phyloP scores from a whole-genome alignment of 75 land plant species.

The Cunninghamia lanceolata region DNA sequence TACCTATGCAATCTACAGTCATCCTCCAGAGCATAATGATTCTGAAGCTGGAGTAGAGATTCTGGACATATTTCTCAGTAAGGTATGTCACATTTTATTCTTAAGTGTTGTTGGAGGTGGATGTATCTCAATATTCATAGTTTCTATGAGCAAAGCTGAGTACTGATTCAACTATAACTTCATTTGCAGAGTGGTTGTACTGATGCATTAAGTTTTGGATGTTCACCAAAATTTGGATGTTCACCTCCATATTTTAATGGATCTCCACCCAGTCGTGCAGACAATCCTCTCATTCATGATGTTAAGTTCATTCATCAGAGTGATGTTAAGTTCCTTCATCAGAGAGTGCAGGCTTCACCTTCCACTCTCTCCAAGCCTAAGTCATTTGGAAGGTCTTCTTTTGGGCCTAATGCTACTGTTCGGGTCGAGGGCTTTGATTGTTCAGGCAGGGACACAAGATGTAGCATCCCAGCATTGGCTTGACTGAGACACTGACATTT shows the following conservation, averaged over 20 bases:
- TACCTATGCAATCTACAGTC: constrained; percentile 5
- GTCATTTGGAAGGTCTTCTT: constrained; percentile 16
- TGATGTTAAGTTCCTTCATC: constrained; percentile 46
- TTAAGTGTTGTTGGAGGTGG: background rate
- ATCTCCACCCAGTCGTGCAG: constrained; percentile 53
- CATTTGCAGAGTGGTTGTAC: constrained; percentile 31
- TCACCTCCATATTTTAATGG: constrained; percentile 57
- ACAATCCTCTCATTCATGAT: constrained; percentile 53
- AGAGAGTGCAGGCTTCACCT: constrained; percentile 19
- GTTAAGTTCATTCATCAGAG: constrained; percentile 39
- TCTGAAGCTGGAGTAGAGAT: constrained; percentile 43
- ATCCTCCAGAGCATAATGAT: background rate
- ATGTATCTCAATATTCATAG: background rate
- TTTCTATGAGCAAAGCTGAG: background rate
- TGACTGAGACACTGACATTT: constrained; percentile 7
- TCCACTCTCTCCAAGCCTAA: constrained; percentile 31
- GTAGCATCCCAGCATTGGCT: constrained; percentile 37
- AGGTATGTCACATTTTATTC: constrained; percentile 24
- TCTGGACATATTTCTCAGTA: constrained; percentile 49
- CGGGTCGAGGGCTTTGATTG: constrained; percentile 49
- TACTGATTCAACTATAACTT: background rate
- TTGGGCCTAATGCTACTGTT: constrained; percentile 27
- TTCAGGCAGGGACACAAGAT: constrained; percentile 43
- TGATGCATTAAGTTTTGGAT: constrained; percentile 33
- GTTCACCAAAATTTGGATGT: constrained; percentile 37